Evolutionary conservation across 805 yeast species (phyloP).

Genomic region (Wickerhamomyces alni): DNA sequence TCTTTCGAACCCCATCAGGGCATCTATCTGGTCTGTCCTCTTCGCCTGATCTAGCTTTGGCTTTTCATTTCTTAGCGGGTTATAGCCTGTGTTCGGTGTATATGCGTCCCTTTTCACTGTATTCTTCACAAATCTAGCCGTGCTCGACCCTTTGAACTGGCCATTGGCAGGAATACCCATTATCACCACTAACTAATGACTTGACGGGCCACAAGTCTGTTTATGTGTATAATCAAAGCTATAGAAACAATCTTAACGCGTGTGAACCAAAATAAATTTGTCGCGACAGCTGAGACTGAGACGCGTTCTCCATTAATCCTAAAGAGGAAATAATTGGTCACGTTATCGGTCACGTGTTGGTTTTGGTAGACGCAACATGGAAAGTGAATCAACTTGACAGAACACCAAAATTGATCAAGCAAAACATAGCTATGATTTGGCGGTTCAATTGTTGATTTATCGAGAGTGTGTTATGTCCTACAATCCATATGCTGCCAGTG

Average conservation of each 20-base stretch:
- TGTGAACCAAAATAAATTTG: not conserved
- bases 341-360: not conserved
- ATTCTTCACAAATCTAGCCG: conserved; percentile 49
- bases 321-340: not conserved
- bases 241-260: too few species aligned
- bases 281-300: too few species aligned
- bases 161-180: conserved; percentile 7
- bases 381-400: too few species aligned
- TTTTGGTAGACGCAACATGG: not conserved
- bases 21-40: conserved; percentile 64
- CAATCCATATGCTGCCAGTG: conserved; percentile 39
- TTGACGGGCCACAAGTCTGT: too few species aligned
- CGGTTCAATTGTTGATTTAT: too few species aligned
- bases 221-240: too few species aligned
- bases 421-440: too few species aligned
- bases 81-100: conserved; percentile 24
- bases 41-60: conserved; percentile 46
- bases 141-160: conserved; percentile 39
- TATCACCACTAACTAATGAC: not conserved
- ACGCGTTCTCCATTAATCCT: not conserved
- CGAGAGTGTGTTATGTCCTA: too few species aligned
- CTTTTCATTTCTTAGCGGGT: conserved; percentile 20
- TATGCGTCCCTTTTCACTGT: conserved; percentile 17
- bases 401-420: too few species aligned
- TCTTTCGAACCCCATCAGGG: conserved; percentile 83